Base-by-base conservation (phyloP, 2,329 filamentous ascomycete genomes). In the Colletotrichum simmondsii region DNA sequence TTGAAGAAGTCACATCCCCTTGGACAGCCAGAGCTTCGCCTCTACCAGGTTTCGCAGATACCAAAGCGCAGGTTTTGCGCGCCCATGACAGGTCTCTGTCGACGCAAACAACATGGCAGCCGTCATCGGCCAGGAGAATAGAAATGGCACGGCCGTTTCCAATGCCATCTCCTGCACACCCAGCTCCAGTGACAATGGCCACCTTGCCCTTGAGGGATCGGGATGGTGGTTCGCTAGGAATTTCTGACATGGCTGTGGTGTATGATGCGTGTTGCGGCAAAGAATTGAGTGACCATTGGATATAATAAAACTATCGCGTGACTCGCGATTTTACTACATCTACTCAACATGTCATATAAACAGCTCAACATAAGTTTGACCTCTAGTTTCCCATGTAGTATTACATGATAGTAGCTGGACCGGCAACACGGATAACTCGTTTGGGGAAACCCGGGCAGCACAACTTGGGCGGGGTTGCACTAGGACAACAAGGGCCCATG, bases 121-220 rank as follows among this genome's bases (percentile, higher is more conserved):
- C 89, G 30, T 91, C 89, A 62, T 88, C 85, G 4, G 90, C 89
- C 1, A 92, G 83, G 35, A 92, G 83, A 57, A 92, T 87, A 2
- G 90, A 87, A 67, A 87, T 87, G 0, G 86, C 90, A 46, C 87
- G 85, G 0, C 89, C 90, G 75, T 92, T 92, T 5, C 90, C 90
- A 57, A 92, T 89, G 0, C 89, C 90, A 53, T 89, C 86, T 35
- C 85, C 87, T 7, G 83, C 80, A 65, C 86, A 87, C 19, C 90
- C 89, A 16, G 90, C 89, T n/a, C 89, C 89, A 0, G 89, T 90
- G 32, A 91, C 86, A 65, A 92, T 89, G 57, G 88, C 87, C 4
- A 77, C 77, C 49, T 75, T 78, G 65, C 77, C 79, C 12, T 61
- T 65, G 42, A 81, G 74, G 49, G 73, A 75, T 16, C 79, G 78